Evolutionary conservation across 768 basidiomycete genomes (phyloP).

Genomic region (Pisolithus sp.): DNA sequence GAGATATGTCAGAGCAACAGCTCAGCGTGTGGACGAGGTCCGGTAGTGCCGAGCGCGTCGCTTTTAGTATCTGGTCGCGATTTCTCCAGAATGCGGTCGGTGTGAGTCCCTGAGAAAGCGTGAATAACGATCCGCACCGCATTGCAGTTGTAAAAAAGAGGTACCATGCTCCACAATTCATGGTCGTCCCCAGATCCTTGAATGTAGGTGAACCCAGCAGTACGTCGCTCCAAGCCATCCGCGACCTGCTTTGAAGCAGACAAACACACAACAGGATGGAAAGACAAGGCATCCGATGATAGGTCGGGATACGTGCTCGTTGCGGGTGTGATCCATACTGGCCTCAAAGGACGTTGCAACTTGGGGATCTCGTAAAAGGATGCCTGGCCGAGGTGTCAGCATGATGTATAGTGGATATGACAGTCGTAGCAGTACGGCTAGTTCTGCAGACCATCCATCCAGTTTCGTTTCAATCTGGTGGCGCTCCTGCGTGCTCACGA

Average conservation of each 20-base stretch:
- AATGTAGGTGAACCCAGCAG: constrained; percentile 75
- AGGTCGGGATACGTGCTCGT: constrained; percentile 46
- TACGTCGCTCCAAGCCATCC: constrained; percentile 54
- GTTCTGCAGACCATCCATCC: constrained; percentile 59
- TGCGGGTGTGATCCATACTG: constrained; percentile 82
- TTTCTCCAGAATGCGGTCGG: constrained; percentile 68
- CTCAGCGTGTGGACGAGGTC: constrained; percentile 15
- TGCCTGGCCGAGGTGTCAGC: constrained; percentile 31
- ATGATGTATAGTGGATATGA: background rate
- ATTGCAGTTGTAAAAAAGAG: constrained; percentile 8
- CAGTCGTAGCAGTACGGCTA: constrained; percentile 38
- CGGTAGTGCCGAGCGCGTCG: constrained; percentile 45
- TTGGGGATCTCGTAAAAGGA: constrained; percentile 67
- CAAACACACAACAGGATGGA: constrained; percentile 73
- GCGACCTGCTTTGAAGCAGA: constrained; percentile 74
- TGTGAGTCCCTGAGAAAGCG: constrained; percentile 58
- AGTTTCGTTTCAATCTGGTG: constrained; percentile 64
- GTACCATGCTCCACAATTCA: constrained; percentile 79
- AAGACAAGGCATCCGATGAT: constrained; percentile 20
- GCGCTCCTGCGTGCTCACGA: constrained; percentile 72
- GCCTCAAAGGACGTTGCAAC: constrained; percentile 63
- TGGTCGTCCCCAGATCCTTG: constrained; percentile 96
- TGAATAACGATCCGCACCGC: constrained; percentile 1
- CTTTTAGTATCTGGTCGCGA: constrained; percentile 39
- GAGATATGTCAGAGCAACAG: background rate